Percentiles rank a stretch among this genome's conserved stretches.
These are phyloP conservation scores for Vicia villosa DNA, from an alignment of 306 rosid genomes.

Conservation along the genomic window DNA sequence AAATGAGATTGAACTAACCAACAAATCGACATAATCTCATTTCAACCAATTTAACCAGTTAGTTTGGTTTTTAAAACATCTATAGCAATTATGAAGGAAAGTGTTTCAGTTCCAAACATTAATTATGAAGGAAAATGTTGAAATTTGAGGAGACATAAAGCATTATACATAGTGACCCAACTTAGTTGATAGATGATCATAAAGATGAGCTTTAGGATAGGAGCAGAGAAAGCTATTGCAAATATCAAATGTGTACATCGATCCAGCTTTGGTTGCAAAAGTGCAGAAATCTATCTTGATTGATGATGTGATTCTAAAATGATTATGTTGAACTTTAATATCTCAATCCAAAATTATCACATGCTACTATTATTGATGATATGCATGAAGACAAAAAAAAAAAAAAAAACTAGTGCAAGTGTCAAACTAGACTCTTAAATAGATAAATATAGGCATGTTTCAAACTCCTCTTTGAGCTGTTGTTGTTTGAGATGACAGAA, in stretches of 20 bases:
- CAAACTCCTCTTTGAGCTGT: constrained; percentile 15
- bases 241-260: not conserved
- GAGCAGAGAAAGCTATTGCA: not conserved
- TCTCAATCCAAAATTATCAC: not conserved
- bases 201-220: constrained; percentile 11
- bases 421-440: not conserved
- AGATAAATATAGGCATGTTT: not conserved
- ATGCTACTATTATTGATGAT: not conserved
- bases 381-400: not conserved
- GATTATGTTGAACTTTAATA: not conserved
- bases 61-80: too few species aligned
- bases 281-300: not conserved
- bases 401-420: not conserved
- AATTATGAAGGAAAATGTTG: not conserved
- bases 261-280: not conserved
- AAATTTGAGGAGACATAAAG: constrained; percentile 9
- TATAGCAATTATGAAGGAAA: not conserved
- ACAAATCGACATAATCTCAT: too few species aligned
- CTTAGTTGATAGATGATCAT: constrained; percentile 16
- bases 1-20: too few species aligned
- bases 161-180: not conserved
- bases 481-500: constrained; percentile 24
- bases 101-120: not conserved
- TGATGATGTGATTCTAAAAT: not conserved
- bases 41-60: too few species aligned